Evolutionary conservation across 2,329 filamentous ascomycete species (phyloP).

Genomic region (Calonectria naviculata): DNA sequence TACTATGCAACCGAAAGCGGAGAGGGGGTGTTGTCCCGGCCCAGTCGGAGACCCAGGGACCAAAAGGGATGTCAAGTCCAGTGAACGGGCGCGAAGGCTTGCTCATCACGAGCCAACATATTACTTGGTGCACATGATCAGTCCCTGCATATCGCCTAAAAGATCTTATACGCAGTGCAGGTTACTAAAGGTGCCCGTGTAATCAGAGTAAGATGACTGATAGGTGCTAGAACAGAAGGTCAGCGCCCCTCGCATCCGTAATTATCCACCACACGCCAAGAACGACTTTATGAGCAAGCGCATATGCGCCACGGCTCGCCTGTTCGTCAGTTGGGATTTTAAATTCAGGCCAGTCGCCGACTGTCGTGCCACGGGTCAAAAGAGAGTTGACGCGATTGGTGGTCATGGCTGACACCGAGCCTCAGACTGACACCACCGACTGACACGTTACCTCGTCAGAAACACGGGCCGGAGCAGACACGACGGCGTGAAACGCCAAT

Average conservation of each 20-base stretch:
- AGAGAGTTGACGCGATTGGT: constrained; percentile 14
- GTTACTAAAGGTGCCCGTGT: neutral
- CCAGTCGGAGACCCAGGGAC: neutral
- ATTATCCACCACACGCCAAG: neutral
- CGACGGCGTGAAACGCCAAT: constrained; percentile 16
- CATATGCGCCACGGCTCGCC: neutral
- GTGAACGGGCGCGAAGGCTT: neutral
- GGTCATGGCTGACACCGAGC: constrained; percentile 19
- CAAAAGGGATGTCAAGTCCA: neutral
- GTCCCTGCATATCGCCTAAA: constrained; percentile 3
- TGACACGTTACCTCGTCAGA: constrained; percentile 22
- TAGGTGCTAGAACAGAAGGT: neutral
- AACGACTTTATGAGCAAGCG: neutral
- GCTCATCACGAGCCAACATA: neutral
- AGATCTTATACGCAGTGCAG: neutral
- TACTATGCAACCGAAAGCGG: constrained; percentile 1
- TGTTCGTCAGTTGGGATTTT: constrained; percentile 7
- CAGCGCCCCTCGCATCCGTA: neutral
- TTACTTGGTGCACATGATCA: neutral
- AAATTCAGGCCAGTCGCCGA: constrained; percentile 15
- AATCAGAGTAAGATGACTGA: neutral
- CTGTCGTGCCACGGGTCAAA: constrained; percentile 20
- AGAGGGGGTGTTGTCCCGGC: neutral
- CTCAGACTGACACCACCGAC: constrained; percentile 16
- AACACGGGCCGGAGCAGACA: constrained; percentile 1